Conservation (phyloP, 108 stramenopile species). For the Nannochloropsis gaditana region DNA sequence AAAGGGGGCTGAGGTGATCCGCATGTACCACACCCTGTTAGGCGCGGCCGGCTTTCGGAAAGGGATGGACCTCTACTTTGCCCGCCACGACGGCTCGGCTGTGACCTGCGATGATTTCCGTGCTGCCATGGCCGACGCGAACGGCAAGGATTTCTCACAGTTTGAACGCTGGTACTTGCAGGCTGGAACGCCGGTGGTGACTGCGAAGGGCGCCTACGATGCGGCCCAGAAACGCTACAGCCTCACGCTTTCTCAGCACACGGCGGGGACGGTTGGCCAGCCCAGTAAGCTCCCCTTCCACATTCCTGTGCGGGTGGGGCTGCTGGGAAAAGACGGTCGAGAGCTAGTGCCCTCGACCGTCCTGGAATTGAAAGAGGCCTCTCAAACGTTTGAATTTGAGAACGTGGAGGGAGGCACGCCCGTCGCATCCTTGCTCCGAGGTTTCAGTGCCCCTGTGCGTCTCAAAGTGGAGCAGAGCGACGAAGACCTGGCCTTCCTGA, state of each 20-base stretch:
- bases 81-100: slow-evolving; percentile 85
- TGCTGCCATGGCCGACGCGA: slow-evolving; percentile 92
- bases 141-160: slow-evolving; percentile 53
- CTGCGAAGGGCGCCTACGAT: slow-evolving; percentile 60
- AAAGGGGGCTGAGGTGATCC: slow-evolving; percentile 69
- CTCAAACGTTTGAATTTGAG: slow-evolving; percentile 75
- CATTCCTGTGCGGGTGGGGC: slow-evolving; percentile 84
- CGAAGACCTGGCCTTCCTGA: slow-evolving; percentile 69
- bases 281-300: slow-evolving; percentile 64
- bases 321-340: slow-evolving; percentile 66
- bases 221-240: slow-evolving; percentile 50
- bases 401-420: slow-evolving; percentile 55
- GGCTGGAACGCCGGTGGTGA: slow-evolving; percentile 84
- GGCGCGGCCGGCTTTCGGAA: slow-evolving; percentile 84
- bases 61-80: slow-evolving; percentile 87
- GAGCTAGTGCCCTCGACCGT: slow-evolving; percentile 70
- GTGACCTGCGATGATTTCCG: slow-evolving; percentile 96
- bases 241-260: slow-evolving; percentile 60
- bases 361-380: slow-evolving; percentile 69
- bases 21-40: slow-evolving; percentile 89
- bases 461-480: slow-evolving; percentile 60
- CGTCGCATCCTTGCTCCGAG: slow-evolving; percentile 77
- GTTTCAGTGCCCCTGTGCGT: slow-evolving; percentile 89
- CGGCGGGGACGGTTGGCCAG: slow-evolving; percentile 52
- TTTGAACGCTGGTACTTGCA: slow-evolving; percentile 90